A percentile compares a stretch with the other conserved stretches of the same genome.
phyloP scores from a whole-genome alignment of 805 yeast genomes.

The Yarrowia deformans region DNA sequence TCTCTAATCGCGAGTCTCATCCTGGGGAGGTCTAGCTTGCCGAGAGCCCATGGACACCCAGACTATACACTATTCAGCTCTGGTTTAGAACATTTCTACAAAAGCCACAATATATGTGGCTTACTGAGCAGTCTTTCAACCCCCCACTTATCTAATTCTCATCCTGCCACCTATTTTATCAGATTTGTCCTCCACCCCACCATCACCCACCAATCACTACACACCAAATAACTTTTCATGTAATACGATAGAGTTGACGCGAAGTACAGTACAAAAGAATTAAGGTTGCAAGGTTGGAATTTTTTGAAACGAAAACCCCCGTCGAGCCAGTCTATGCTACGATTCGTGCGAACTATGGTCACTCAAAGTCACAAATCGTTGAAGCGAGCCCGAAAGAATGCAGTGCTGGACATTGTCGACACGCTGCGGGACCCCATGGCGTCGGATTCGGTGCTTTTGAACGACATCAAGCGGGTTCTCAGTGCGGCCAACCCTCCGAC shows the following conservation, averaged over 20 bases:
- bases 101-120: no score
- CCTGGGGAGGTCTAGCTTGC: no score
- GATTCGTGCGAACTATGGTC: slow-evolving; percentile 27
- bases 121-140: no score
- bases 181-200: neutral
- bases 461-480: slow-evolving; percentile 62
- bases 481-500: neutral
- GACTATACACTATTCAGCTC: no score
- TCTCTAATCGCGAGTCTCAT: no score
- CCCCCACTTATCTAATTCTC: neutral
- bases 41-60: no score
- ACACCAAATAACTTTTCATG: neutral
- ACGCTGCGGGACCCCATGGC: slow-evolving; percentile 68
- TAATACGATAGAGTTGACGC: slow-evolving; percentile 15
- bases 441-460: slow-evolving; percentile 77
- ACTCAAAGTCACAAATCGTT: slow-evolving; percentile 34
- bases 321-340: neutral
- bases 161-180: neutral
- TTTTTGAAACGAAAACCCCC: neutral
- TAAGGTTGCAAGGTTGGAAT: neutral
- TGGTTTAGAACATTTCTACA: no score
- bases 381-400: slow-evolving; percentile 28
- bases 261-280: neutral
- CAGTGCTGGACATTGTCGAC: slow-evolving; percentile 29
- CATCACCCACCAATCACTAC: neutral